These are phyloP conservation scores for Tetrastigma voinierianum DNA, from an alignment of 164 flowering plant species.

Conservation along the genomic window DNA sequence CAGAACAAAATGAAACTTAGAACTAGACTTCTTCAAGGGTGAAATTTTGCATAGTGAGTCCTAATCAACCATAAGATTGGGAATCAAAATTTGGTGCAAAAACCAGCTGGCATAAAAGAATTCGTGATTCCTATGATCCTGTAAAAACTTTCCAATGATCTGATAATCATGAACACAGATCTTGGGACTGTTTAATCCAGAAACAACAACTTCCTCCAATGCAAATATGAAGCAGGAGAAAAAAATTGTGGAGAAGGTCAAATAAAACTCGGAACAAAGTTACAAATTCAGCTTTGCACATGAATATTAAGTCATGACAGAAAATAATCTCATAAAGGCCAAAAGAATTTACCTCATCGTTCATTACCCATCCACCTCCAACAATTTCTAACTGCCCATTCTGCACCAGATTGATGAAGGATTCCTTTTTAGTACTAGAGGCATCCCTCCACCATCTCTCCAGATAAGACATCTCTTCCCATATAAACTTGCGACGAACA, in stretches of 20 bases:
- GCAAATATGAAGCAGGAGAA: no score
- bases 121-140: no score
- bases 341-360: constrained; percentile 91
- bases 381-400: constrained; percentile 97
- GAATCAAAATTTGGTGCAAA: no score
- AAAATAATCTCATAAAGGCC: not conserved
- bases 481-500: constrained; percentile 89
- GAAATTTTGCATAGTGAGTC: not conserved
- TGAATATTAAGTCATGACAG: not conserved
- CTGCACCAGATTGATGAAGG: constrained; percentile 63
- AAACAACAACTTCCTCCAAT: no score
- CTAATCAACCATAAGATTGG: no score
- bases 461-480: constrained; percentile 99
- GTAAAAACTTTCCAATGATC: no score
- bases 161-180: no score
- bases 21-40: not conserved
- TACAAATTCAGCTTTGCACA: not conserved
- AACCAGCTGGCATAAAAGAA: no score
- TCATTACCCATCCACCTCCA: constrained; percentile 99
- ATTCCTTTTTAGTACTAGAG: constrained; percentile 47
- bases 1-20: no score
- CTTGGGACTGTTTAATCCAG: no score
- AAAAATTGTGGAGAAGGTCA: no score
- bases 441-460: constrained; percentile 99
- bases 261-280: no score